Evolutionary conservation across 2,329 filamentous ascomycete species (phyloP), one percentile per base, ranked within the genome.

Genomic region (Teratosphaeria zuluensis): DNA sequence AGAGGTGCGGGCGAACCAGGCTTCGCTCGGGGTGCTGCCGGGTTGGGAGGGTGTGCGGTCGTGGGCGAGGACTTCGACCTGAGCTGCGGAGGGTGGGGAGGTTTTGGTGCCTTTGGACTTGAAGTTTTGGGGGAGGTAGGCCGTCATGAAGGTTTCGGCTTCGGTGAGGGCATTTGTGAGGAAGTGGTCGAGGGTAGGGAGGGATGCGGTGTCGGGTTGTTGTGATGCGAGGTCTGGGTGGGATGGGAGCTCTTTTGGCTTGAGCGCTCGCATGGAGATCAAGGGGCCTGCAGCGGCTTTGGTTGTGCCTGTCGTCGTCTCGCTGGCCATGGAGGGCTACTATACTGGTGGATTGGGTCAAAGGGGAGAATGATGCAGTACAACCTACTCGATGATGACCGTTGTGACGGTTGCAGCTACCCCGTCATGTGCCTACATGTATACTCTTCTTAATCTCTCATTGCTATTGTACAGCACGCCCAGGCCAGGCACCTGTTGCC

Each of bases 1-100:
- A 68, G 84, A 87, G 52, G 79, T 79, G 58, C 88, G 80, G 48
- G 82, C 82, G 56, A 80, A 80, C 87, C 87, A 90, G 19, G 77
- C 79, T 72, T 88, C 85, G 33, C 70, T 68, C 2, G 19, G 8
- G 28, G 24, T 54, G 19, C 11, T 42, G 35, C 35, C 14, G 21
- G 16, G 5, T 8, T 16, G 16, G 14, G 53, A 24, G 2, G 48
- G 14, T 1, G 31, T 64, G 24, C 87, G 72, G 14, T 75, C 74
- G 58, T 80, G 78, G 65, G 82, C 77, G 59, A 77, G 79, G 24
- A 86, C 69, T 61, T 84, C 72, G 16, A 88, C 78, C 2, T 72
- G 71, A 8, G 81, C 79, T 16, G 72, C 70, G 1, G 80, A 80
- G n/a, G 78, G 75, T 3, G 75, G 65, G 56, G 77, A 81, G 11